Conservation (phyloP, 176 grass and related monocot species). For the Triticum monococcum region DNA sequence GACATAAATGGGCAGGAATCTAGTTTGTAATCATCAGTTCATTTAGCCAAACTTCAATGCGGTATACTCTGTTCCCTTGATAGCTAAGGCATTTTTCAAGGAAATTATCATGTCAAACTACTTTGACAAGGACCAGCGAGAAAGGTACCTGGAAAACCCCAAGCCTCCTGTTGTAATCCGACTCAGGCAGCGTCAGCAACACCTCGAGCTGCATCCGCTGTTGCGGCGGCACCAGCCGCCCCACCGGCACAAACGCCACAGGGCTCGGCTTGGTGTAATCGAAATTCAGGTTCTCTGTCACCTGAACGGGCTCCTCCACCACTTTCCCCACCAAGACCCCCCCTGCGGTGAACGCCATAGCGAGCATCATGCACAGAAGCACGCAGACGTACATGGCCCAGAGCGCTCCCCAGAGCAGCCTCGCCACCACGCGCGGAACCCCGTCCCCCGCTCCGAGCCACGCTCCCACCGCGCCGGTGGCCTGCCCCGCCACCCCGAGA, state of each 20-base stretch:
- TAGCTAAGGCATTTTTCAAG: background rate
- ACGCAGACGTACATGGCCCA: slow-evolving; percentile 75
- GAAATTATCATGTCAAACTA: background rate
- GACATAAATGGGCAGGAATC: background rate
- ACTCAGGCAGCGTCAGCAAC: slow-evolving; percentile 75
- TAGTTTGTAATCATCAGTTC: background rate
- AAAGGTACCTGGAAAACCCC: slow-evolving; percentile 87
- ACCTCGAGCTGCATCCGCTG: slow-evolving; percentile 71
- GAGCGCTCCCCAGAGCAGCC: slow-evolving; percentile 59
- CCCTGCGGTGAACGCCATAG: slow-evolving; percentile 65
- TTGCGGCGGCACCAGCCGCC: slow-evolving; percentile 53
- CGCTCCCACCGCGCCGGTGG: slow-evolving; percentile 10
- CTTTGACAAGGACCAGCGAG: background rate
- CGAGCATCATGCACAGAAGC: slow-evolving; percentile 55
- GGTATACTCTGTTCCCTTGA: too few species aligned
- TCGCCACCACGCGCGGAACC: slow-evolving; percentile 41
- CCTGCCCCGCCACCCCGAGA: slow-evolving; percentile 38
- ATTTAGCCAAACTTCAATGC: background rate
- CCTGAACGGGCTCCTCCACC: slow-evolving; percentile 69
- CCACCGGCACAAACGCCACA: slow-evolving; percentile 49
- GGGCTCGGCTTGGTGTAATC: slow-evolving; percentile 90
- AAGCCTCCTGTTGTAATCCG: slow-evolving; percentile 80
- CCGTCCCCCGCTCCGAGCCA: slow-evolving; percentile 34
- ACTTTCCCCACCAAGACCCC: slow-evolving; percentile 50
- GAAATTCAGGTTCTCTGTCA: slow-evolving; percentile 73